Conservation (phyloP, 2,329 filamentous ascomycete species). For the Ceratocystis cubensis region DNA sequence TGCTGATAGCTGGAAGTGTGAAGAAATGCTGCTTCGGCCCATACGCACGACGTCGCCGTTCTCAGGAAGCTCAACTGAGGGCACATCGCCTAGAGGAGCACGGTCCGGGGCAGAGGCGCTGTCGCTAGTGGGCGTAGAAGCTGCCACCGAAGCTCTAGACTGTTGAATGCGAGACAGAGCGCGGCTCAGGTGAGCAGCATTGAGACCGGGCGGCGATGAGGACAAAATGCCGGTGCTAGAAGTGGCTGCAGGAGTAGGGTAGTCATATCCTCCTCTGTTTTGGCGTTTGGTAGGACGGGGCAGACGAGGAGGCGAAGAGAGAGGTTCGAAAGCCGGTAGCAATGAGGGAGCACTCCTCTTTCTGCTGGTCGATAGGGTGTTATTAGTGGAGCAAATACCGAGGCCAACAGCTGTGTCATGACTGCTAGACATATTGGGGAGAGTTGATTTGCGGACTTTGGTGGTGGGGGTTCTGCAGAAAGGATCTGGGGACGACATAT, state of each 20-base stretch:
- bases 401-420: background rate
- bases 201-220: constrained; percentile 60
- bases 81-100: constrained; percentile 68
- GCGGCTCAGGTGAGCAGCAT: constrained; percentile 27
- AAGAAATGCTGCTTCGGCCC: constrained; percentile 88
- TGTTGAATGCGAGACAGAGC: constrained; percentile 26
- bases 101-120: constrained; percentile 41
- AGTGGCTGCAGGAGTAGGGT: constrained; percentile 87
- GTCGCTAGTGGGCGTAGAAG: background rate
- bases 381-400: background rate
- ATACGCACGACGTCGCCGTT: constrained; percentile 74
- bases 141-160: background rate
- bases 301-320: constrained; percentile 64
- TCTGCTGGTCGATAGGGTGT: constrained; percentile 25
- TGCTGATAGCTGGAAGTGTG: constrained; percentile 85
- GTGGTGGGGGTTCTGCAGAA: background rate
- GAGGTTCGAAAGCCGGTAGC: constrained; percentile 65
- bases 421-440: background rate
- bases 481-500: background rate
- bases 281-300: constrained; percentile 59
- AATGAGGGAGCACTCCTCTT: constrained; percentile 55
- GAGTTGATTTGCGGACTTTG: background rate
- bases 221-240: constrained; percentile 86
- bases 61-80: constrained; percentile 66
- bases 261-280: constrained; percentile 39